These are phyloP conservation scores for Fusarium devonianum DNA, from an alignment of 2,329 filamentous ascomycete genomes.

Conservation along the genomic window DNA sequence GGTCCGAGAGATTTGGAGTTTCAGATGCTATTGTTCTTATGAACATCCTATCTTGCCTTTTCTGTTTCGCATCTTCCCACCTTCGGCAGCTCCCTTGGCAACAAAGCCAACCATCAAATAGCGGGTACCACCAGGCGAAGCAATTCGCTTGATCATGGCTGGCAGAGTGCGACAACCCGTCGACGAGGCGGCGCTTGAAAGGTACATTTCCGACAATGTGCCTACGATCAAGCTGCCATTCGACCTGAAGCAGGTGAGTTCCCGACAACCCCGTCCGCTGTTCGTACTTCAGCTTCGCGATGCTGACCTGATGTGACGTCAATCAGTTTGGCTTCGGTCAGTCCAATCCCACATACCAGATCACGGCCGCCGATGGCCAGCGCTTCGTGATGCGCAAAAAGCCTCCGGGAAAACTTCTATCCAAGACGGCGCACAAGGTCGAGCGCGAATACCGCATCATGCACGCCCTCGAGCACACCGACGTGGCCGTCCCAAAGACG, in stretches of 20 bases:
- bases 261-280: no score
- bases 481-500: slow-evolving; percentile 85
- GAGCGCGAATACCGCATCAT: slow-evolving; percentile 95
- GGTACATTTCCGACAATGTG: slow-evolving; percentile 79
- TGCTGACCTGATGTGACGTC: slow-evolving; percentile 13
- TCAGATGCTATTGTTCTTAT: no score
- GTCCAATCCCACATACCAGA: slow-evolving; percentile 95
- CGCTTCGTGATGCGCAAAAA: slow-evolving; percentile 96
- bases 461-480: slow-evolving; percentile 77
- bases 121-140: neutral
- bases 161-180: slow-evolving; percentile 90
- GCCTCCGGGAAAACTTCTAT: slow-evolving; percentile 91
- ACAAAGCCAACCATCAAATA: neutral
- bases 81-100: neutral
- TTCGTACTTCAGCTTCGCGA: neutral
- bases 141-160: slow-evolving; percentile 65
- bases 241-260: slow-evolving; percentile 82
- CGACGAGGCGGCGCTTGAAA: slow-evolving; percentile 79
- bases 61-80: neutral
- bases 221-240: slow-evolving; percentile 83
- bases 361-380: slow-evolving; percentile 73
- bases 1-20: slow-evolving; percentile 2
- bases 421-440: slow-evolving; percentile 93
- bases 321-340: slow-evolving; percentile 92
- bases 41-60: neutral